These are phyloP conservation scores for Amylocystis lapponica DNA, from an alignment of 768 basidiomycete species.

Conservation along the genomic window DNA sequence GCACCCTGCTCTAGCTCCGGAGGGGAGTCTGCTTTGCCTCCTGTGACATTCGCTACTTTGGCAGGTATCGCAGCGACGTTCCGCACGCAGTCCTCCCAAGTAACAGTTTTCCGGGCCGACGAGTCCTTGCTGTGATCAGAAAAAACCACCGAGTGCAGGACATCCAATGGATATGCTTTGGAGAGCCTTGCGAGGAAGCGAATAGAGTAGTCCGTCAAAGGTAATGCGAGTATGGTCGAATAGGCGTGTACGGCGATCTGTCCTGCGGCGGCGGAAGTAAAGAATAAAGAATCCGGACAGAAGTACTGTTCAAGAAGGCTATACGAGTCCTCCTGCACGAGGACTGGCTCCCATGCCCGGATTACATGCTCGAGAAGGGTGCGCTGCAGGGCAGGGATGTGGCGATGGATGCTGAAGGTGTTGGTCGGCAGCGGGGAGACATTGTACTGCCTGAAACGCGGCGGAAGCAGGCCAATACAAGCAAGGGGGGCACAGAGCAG, in stretches of 20 bases:
- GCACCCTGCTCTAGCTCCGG: conserved; percentile 44
- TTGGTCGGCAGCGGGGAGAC: conserved; percentile 29
- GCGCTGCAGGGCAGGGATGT: conserved; percentile 56
- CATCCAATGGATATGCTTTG: conserved; percentile 61
- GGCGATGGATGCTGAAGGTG: conserved; percentile 27
- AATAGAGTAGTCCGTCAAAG: conserved; percentile 45
- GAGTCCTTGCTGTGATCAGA: conserved; percentile 12
- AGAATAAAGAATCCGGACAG: conserved; percentile 57
- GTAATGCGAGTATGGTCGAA: conserved; percentile 50
- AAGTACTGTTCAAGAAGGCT: conserved; percentile 64
- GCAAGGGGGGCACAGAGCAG: conserved; percentile 58
- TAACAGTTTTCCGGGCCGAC: conserved; percentile 25
- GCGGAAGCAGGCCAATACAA: conserved; percentile 51
- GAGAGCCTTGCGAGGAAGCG: conserved; percentile 49
- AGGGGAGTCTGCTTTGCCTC: conserved; percentile 38
- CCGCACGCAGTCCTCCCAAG: conserved; percentile 77
- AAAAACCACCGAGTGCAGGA: conserved; percentile 53
- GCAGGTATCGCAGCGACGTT: conserved; percentile 60
- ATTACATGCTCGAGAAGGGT: conserved; percentile 56
- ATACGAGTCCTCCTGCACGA: conserved; percentile 44
- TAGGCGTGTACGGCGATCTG: conserved; percentile 57
- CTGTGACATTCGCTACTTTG: conserved; percentile 73
- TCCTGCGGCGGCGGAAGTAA: conserved; percentile 43
- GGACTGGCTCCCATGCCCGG: conserved; percentile 59
- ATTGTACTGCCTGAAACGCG: conserved; percentile 43